Conservation (phyloP, 1,139 yeast species). For the Meyerozyma carpophila region DNA sequence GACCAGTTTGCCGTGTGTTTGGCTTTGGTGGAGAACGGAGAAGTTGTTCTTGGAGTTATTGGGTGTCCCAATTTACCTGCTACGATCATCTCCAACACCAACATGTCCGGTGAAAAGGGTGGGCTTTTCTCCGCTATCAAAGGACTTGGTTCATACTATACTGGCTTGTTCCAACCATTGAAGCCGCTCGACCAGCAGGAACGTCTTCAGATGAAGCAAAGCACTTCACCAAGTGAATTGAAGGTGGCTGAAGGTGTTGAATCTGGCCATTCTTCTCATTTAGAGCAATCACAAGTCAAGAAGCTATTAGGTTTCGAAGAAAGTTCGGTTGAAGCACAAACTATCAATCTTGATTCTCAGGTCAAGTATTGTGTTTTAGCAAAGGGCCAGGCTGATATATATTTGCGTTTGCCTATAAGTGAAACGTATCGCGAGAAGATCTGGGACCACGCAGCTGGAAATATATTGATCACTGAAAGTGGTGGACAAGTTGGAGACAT, state of each 20-base stretch:
- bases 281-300: conserved; percentile 77
- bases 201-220: conserved; percentile 39
- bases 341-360: conserved; percentile 83
- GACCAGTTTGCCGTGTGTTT: conserved; percentile 96
- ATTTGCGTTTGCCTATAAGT: conserved; percentile 79
- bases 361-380: conserved; percentile 92
- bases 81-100: conserved; percentile 34
- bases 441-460: conserved; percentile 99
- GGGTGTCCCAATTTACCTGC: conserved; percentile 91
- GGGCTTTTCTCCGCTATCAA: conserved; percentile 74
- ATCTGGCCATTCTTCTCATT: conserved; percentile 90
- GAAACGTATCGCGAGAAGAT: conserved; percentile 82
- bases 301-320: conserved; percentile 41
- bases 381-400: conserved; percentile 88
- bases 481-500: conserved; percentile 91
- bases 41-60: conserved; percentile 82
- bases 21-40: conserved; percentile 81
- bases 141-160: conserved; percentile 67
- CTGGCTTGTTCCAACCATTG: conserved; percentile 35
- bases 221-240: conserved; percentile 39
- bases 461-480: conserved; percentile 76
- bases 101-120: conserved; percentile 43
- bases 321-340: conserved; percentile 41
- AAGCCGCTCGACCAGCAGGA: conserved; percentile 34
- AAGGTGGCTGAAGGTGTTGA: conserved; percentile 96